These are phyloP conservation scores for Zasmidium angulare DNA, from an alignment of 2,329 filamentous ascomycete species.

Conservation along the genomic window DNA sequence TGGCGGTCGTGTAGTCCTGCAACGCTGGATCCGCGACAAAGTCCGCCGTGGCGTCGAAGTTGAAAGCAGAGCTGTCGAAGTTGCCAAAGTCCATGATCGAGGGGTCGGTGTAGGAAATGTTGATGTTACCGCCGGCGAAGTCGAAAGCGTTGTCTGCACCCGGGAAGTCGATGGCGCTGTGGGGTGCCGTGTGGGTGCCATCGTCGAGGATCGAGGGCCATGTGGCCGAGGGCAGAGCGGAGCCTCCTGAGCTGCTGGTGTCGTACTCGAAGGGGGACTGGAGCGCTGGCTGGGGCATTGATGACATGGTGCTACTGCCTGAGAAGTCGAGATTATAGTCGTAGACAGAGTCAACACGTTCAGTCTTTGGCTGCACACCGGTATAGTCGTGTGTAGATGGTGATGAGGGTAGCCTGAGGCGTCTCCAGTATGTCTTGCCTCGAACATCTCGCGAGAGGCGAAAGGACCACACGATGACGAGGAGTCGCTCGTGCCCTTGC, in stretches of 20 bases:
- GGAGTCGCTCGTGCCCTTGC: constrained; percentile 28
- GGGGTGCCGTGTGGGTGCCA: constrained; percentile 15
- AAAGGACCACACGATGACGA: constrained; percentile 33
- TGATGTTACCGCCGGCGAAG: constrained; percentile 42
- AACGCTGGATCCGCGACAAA: constrained; percentile 26
- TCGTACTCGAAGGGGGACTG: constrained; percentile 36
- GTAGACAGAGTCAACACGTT: constrained; percentile 26
- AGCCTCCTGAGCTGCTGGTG: constrained; percentile 19
- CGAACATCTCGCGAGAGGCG: constrained; percentile 21
- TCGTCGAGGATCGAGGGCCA: constrained; percentile 26
- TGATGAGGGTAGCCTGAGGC: constrained; percentile 23
- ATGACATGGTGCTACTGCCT: constrained; percentile 4
- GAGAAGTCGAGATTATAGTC: constrained; percentile 17
- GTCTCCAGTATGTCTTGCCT: constrained; percentile 31
- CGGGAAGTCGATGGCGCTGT: constrained; percentile 17
- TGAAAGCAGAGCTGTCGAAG: constrained; percentile 33
- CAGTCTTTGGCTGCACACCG: constrained; percentile 11
- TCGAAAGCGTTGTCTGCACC: constrained; percentile 39
- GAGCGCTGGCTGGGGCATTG: constrained; percentile 17
- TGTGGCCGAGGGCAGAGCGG: constrained; percentile 29
- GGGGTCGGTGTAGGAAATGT: constrained; percentile 38
- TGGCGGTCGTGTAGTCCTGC: constrained; percentile 20
- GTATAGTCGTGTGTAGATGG: background rate
- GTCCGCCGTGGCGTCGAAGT: constrained; percentile 25
- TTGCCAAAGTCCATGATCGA: constrained; percentile 24